Evolutionary conservation across 768 basidiomycete species (phyloP).

Genomic region (Amanita rubescens): DNA sequence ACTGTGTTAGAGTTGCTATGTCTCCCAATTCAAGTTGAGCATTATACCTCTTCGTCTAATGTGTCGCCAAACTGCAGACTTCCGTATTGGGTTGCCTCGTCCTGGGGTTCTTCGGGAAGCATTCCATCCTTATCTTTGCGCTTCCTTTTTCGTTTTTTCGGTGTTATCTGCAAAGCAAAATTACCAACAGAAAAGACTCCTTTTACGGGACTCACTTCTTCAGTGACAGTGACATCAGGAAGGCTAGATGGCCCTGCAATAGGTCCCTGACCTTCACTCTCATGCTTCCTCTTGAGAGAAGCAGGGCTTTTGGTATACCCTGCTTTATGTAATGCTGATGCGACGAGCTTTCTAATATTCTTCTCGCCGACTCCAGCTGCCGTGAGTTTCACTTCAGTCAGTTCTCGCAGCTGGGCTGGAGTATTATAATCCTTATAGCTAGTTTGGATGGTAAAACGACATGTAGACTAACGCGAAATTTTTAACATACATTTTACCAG

Average conservation of each 20-base stretch:
- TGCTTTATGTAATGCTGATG: constrained; percentile 55
- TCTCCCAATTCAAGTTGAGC: neutral
- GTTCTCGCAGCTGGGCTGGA: constrained; percentile 41
- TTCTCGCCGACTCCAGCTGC: constrained; percentile 54
- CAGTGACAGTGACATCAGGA: neutral
- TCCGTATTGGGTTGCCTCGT: constrained; percentile 43
- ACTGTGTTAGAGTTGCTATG: neutral
- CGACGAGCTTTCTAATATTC: constrained; percentile 52
- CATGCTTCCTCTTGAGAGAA: constrained; percentile 16
- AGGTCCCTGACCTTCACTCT: constrained; percentile 13
- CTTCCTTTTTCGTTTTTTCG: constrained; percentile 50
- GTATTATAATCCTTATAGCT: constrained; percentile 74
- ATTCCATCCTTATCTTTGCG: constrained; percentile 47
- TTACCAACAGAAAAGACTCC: neutral
- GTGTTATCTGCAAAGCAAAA: constrained; percentile 28
- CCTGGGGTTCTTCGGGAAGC: constrained; percentile 41
- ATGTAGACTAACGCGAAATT: neutral
- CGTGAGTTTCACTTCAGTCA: constrained; percentile 55
- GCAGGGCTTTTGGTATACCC: constrained; percentile 57
- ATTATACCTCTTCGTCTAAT: constrained; percentile 58
- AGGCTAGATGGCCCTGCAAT: constrained; percentile 7
- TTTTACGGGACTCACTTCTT: neutral
- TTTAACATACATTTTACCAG: constrained; percentile 55
- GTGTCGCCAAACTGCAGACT: constrained; percentile 69
- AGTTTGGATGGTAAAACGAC: neutral